Conservation (phyloP, 768 basidiomycete species). For the Antrodiella citrinella region DNA sequence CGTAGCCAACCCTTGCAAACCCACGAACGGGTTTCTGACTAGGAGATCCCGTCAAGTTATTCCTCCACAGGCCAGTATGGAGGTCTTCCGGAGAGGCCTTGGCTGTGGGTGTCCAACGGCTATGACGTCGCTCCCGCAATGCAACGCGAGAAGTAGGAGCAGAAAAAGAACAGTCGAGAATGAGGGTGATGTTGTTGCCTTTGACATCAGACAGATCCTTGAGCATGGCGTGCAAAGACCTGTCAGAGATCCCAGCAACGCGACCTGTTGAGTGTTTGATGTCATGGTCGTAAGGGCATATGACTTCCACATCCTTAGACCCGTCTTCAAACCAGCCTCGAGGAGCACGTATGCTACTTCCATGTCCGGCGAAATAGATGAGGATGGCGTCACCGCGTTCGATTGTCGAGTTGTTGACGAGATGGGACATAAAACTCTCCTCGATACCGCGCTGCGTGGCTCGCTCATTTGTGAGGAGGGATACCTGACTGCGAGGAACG, state of each 20-base stretch:
- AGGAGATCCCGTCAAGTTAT: slow-evolving; percentile 33
- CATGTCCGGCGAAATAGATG: slow-evolving; percentile 71
- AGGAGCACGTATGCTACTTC: slow-evolving; percentile 50
- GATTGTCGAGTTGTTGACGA: slow-evolving; percentile 54
- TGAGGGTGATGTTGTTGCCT: slow-evolving; percentile 62
- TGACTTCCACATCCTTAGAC: slow-evolving; percentile 40
- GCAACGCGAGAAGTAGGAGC: slow-evolving; percentile 30
- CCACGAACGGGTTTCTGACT: slow-evolving; percentile 28
- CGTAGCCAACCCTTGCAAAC: slow-evolving; percentile 31
- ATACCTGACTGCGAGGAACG: slow-evolving; percentile 52
- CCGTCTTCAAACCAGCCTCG: slow-evolving; percentile 47
- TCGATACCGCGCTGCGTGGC: slow-evolving; percentile 59
- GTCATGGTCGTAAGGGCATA: slow-evolving; percentile 64
- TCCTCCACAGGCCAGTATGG: slow-evolving; percentile 46
- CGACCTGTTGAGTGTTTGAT: slow-evolving; percentile 37
- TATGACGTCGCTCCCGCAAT: slow-evolving; percentile 35
- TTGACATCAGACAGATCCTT: slow-evolving; percentile 45
- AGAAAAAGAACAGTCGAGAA: slow-evolving; percentile 60
- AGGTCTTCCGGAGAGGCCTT: slow-evolving; percentile 49
- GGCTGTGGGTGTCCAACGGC: slow-evolving; percentile 54
- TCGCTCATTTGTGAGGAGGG: slow-evolving; percentile 45
- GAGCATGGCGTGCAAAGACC: slow-evolving; percentile 57
- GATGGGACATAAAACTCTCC: slow-evolving; percentile 49
- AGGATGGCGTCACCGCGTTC: slow-evolving; percentile 56
- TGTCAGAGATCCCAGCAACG: slow-evolving; percentile 59